Evolutionary conservation across 1,139 yeast species (phyloP).

Genomic region (Candida sanyaensis): DNA sequence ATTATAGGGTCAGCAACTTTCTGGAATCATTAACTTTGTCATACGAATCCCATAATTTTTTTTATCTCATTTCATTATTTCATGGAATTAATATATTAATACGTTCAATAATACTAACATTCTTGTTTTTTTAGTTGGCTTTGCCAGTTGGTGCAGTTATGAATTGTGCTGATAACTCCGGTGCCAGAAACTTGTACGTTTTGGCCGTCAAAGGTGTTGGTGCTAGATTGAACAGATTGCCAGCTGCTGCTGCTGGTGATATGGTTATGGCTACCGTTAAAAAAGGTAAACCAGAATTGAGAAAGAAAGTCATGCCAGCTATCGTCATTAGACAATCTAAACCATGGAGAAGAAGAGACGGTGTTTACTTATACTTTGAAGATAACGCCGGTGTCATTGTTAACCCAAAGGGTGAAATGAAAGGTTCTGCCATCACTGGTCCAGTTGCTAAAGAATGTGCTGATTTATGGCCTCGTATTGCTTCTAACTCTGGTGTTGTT

Average conservation of each 20-base stretch:
- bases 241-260: constrained; percentile 99
- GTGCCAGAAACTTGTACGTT: constrained; percentile 99
- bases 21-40: no score
- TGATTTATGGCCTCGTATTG: constrained; percentile 99
- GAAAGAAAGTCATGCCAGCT: constrained; percentile 99
- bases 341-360: constrained; percentile 99
- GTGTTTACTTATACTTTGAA: constrained; percentile 99
- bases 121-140: constrained; percentile 58
- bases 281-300: constrained; percentile 99
- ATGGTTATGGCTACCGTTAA: constrained; percentile 99
- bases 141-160: constrained; percentile 99
- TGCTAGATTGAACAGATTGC: constrained; percentile 99
- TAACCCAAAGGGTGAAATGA: constrained; percentile 99
- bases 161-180: constrained; percentile 99
- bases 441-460: constrained; percentile 99
- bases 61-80: no score
- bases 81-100: not conserved
- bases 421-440: constrained; percentile 99
- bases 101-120: constrained; percentile 20
- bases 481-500: constrained; percentile 99
- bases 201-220: constrained; percentile 99
- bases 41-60: not conserved
- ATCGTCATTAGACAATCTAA: constrained; percentile 99
- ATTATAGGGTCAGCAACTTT: no score
- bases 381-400: constrained; percentile 99